These are phyloP conservation scores for Amyloporia xantha DNA, from an alignment of 768 basidiomycete species.

Conservation along the genomic window DNA sequence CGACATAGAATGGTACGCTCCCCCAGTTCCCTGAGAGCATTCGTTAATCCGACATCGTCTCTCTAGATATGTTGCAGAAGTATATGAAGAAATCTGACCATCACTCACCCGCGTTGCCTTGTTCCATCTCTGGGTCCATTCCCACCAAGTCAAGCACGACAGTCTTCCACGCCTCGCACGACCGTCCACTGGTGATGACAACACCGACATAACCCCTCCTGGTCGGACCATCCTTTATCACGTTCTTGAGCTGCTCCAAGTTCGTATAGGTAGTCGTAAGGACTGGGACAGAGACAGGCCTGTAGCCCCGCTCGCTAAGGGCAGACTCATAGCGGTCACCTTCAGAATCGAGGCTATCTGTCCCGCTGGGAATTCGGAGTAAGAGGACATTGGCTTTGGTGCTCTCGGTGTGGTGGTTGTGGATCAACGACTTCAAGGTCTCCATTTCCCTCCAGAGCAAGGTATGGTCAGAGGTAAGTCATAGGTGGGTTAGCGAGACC, in stretches of 20 bases:
- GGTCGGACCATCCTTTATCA: conserved; percentile 35
- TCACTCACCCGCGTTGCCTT: conserved; percentile 3
- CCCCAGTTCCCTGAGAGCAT: conserved; percentile 40
- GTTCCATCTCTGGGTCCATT: background rate
- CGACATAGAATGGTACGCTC: conserved; percentile 66
- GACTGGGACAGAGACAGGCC: conserved; percentile 56
- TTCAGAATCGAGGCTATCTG: too few species aligned
- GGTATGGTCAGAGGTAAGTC: too few species aligned
- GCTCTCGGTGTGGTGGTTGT: conserved; percentile 6
- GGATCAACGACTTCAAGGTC: background rate
- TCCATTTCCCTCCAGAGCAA: too few species aligned
- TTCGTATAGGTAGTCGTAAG: conserved; percentile 61
- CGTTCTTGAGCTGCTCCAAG: conserved; percentile 33
- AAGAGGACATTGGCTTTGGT: conserved; percentile 30
- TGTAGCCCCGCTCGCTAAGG: conserved; percentile 43
- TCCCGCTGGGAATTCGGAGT: conserved; percentile 31
- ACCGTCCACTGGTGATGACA: conserved; percentile 72
- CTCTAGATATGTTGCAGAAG: too few species aligned
- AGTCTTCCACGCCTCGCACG: conserved; percentile 63
- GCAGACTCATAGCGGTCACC: conserved; percentile 60
- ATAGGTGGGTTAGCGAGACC: too few species aligned
- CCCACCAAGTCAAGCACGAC: conserved; percentile 28
- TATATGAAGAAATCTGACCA: too few species aligned
- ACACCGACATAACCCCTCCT: conserved; percentile 42
- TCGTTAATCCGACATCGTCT: background rate